Percentiles rank a stretch among this genome's conserved stretches.
Evolutionary conservation across 352 stramenopile genomes (phyloP).

Genomic region (Globisporangium abappressorium): DNA sequence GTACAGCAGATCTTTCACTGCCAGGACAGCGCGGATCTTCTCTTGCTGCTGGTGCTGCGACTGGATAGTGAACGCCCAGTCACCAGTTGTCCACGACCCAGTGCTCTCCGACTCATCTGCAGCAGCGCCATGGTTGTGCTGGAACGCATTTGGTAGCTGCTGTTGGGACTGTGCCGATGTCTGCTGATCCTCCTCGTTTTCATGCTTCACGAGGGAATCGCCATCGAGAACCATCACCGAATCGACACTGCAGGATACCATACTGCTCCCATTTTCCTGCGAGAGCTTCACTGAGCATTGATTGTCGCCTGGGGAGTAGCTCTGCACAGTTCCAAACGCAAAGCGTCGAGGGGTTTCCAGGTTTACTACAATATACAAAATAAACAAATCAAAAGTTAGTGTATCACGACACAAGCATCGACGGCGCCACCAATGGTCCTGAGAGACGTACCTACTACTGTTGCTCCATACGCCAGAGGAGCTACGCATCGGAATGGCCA

Average conservation of each 20-base stretch:
- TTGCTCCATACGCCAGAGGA: conserved; percentile 20
- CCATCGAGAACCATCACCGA: conserved; percentile 52
- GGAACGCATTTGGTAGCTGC: not conserved
- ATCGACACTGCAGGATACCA: conserved; percentile 37
- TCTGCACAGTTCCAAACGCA: conserved; percentile 31
- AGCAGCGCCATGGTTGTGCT: not conserved
- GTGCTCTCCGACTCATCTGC: no score
- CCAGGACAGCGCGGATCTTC: conserved; percentile 38
- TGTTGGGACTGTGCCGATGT: conserved; percentile 14
- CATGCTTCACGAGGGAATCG: conserved; percentile 22
- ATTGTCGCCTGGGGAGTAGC: conserved; percentile 22
- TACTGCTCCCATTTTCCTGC: conserved; percentile 24
- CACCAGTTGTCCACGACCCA: not conserved
- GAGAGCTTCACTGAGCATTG: conserved; percentile 34
- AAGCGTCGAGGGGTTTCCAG: conserved; percentile 37
- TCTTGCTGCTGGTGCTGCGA: conserved; percentile 24
- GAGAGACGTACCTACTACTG: conserved; percentile 28
- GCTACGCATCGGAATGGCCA: conserved; percentile 16
- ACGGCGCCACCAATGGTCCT: not conserved
- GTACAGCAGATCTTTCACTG: conserved; percentile 63
- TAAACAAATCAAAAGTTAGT: not conserved
- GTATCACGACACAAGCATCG: not conserved
- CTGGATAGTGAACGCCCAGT: not conserved
- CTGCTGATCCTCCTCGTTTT: conserved; percentile 6
- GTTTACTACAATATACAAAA: conserved; percentile 24